Base-by-base conservation (phyloP, 805 yeast species). In the Wickerhamiella azymoides region DNA sequence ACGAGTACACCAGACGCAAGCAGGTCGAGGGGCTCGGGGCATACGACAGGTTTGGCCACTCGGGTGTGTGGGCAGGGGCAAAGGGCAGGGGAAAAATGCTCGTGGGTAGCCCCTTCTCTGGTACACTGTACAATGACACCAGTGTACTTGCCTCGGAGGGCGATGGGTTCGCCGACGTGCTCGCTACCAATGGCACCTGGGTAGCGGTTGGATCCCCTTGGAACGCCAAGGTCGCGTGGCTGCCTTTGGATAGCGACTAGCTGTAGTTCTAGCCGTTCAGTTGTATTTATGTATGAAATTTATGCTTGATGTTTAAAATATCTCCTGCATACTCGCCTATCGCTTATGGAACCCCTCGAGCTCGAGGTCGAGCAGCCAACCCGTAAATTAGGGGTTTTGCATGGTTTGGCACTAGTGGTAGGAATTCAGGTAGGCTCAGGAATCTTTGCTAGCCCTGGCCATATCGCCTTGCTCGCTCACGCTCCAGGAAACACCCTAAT, bases 371-470 rank as follows among this genome's bases (percentile, higher is more conserved):
- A 41, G 44, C 39, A 26, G 25, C 27, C 43, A 40, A 16, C 32
- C 10, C 38, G 38, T 5, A 33, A 33, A 17, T 24, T 41, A n/a
- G 44, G 44, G 11, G 53, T 55, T 41, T 35, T 59, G 13, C 60
- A 64, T 45, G 70, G 71, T 8, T 54, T 66, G 19, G 61, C 62
- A 2, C 55, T 66, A 11, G 68, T 67, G 2, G 52, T 66, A 18
- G 70, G 70, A 5, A 55, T 66, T n/a, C 69, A 66, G 45, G 61
- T 66, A n/a, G 70, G 70, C 8, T 64, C 70, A 2, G 71, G 71
- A 7, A 66, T 66, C 32, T 66, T 67, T 45, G 60, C 70, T 18
- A 64, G 69, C 10, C 71, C 71, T 2, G 61, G 64, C 36, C 62
- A 61, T 46, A 59, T 66, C n/a, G 58, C 60, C 47, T 50, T 56